Percentiles rank a stretch among this genome's conserved stretches.
Conservation (phyloP, 1,284 basidiomycete species). For the Schizophyllum amplum region DNA sequence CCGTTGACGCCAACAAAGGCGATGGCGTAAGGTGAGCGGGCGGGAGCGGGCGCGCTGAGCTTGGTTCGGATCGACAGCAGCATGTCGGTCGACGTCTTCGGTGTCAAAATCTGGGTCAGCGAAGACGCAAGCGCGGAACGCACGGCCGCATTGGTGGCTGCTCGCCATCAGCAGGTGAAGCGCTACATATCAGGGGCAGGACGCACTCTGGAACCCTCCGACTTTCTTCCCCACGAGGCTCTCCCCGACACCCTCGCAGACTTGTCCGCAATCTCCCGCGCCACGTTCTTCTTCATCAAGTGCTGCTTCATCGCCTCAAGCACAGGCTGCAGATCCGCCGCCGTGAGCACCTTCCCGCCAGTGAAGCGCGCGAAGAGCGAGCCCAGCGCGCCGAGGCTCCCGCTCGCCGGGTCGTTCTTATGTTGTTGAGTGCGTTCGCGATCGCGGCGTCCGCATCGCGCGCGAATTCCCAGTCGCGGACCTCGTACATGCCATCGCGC, state of each 20-base stretch:
- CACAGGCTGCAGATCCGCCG: conserved; percentile 82
- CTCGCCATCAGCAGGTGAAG: too few relatives aligned
- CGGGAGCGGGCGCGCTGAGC: conserved; percentile 57
- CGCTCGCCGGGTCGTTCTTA: conserved; percentile 25
- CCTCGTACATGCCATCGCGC: conserved; percentile 86
- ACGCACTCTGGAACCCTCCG: conserved; percentile 76
- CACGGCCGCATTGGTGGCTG: conserved; percentile 82
- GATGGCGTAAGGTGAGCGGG: conserved; percentile 84
- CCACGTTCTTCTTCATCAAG: conserved; percentile 98
- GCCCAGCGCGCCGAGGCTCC: conserved; percentile 58
- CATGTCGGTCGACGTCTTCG: conserved; percentile 94
- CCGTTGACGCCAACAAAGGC: conserved; percentile 99
- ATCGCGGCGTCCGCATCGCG: conserved; percentile 49
- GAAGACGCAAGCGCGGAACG: conserved; percentile 78
- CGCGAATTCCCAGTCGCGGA: conserved; percentile 85
- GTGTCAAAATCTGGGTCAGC: conserved; percentile 91
- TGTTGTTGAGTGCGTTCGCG: conserved; percentile 41
- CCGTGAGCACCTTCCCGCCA: conserved; percentile 75
- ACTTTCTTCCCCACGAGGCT: conserved; percentile 87
- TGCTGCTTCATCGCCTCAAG: conserved; percentile 94
- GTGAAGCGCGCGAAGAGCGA: conserved; percentile 82
- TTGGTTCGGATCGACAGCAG: conserved; percentile 76
- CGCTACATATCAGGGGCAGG: neutral
- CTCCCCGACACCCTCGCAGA: conserved; percentile 90
- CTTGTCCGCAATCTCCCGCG: conserved; percentile 91